Percentiles rank a stretch among this genome's conserved stretches.
phyloP scores from a whole-genome alignment of 1,284 basidiomycete genomes.

The Cutaneotrichosporon cyanovorans region DNA sequence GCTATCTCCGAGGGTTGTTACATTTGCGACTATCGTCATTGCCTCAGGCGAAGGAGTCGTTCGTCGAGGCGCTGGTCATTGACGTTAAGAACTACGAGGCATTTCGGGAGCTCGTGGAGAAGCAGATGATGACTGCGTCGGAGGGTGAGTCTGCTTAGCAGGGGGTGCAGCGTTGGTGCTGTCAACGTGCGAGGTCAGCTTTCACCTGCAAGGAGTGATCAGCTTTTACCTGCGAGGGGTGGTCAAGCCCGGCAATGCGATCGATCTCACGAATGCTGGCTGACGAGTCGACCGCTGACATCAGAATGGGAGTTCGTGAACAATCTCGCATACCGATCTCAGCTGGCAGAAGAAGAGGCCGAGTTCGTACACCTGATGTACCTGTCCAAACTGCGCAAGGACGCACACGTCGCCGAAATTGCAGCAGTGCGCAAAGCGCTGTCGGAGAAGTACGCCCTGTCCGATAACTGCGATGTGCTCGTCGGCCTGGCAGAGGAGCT shows the following conservation, averaged over 20 bases:
- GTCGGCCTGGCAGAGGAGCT: conserved; percentile 86
- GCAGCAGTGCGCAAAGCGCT: conserved; percentile 64
- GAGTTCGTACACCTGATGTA: conserved; percentile 88
- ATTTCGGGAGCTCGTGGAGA: conserved; percentile 80
- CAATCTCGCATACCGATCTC: conserved; percentile 69
- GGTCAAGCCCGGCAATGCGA: no score
- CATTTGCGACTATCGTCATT: conserved; percentile 88
- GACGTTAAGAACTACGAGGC: conserved; percentile 98
- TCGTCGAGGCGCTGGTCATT: conserved; percentile 86
- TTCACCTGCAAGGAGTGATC: no score
- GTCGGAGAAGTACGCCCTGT: conserved; percentile 67
- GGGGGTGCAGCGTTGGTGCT: no score
- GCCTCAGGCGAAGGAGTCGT: conserved; percentile 81
- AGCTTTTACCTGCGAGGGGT: no score
- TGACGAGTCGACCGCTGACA: background rate
- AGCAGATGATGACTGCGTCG: conserved; percentile 85
- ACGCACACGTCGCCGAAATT: conserved; percentile 74
- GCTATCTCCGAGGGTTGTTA: conserved; percentile 82
- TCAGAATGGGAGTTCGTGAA: conserved; percentile 94
- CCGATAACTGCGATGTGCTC: conserved; percentile 85
- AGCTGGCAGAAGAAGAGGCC: conserved; percentile 69
- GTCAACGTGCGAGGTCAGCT: no score
- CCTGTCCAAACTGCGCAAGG: conserved; percentile 81
- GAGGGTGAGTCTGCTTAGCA: no score
- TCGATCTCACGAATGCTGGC: no score